phyloP scores from a whole-genome alignment of 495 filamentous ascomycete genomes.

The Penicillium turbatum region DNA sequence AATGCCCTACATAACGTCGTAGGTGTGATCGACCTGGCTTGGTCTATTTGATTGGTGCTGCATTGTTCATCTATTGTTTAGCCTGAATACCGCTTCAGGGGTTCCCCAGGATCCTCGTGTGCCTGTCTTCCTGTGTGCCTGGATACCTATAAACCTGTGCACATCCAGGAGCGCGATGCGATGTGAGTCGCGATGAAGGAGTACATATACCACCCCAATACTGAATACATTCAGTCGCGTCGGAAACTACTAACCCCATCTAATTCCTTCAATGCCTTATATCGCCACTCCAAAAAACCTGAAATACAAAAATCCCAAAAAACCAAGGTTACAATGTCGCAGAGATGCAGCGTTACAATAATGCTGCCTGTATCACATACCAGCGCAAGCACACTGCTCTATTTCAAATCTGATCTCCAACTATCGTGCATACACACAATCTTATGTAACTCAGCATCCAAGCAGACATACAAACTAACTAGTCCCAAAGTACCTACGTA shows the following conservation, averaged over 20 bases:
- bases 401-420: not conserved
- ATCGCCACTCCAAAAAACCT: not conserved
- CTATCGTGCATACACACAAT: not conserved
- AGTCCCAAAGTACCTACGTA: not conserved
- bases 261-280: not conserved
- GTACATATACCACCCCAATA: not conserved
- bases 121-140: too few species aligned
- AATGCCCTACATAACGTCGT: conserved; percentile 10
- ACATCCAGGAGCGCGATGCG: not conserved
- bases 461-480: not conserved
- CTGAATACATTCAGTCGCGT: not conserved
- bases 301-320: not conserved
- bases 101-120: conserved; percentile 6
- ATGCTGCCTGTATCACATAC: conserved; percentile 9
- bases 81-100: not conserved
- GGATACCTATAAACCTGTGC: not conserved
- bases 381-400: not conserved
- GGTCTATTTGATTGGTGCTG: not conserved
- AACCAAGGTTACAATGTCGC: not conserved
- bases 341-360: conserved; percentile 6
- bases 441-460: not conserved
- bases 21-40: not conserved
- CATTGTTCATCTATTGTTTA: not conserved
- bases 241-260: not conserved
- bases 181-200: conserved; percentile 10